Conservation (phyloP, 75 land plant species). For the Pinus tabuliformis region DNA sequence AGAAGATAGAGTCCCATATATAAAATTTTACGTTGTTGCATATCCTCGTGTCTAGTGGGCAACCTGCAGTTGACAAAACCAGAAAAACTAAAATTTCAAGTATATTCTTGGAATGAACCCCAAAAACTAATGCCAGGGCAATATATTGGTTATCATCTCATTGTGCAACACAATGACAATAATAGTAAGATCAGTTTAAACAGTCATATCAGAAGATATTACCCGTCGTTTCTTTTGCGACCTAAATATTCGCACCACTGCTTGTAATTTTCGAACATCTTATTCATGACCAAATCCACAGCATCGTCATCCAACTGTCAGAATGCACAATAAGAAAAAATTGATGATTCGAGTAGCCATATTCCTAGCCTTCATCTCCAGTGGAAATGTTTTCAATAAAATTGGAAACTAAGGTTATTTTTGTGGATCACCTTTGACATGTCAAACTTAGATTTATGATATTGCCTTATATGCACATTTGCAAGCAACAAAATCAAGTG, state of each 20-base stretch:
- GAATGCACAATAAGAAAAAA: neutral
- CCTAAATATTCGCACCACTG: constrained; percentile 87
- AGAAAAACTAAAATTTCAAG: neutral
- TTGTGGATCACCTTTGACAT: constrained; percentile 27
- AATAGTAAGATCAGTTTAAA: constrained; percentile 14
- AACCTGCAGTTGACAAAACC: constrained; percentile 29
- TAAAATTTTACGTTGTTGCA: constrained; percentile 68
- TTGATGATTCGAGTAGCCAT: neutral
- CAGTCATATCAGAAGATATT: constrained; percentile 29
- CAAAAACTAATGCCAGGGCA: neutral
- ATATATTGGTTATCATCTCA: neutral
- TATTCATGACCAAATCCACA: constrained; percentile 63
- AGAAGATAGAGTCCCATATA: constrained; percentile 82
- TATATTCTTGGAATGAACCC: neutral
- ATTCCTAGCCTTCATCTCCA: neutral
- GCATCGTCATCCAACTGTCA: constrained; percentile 67
- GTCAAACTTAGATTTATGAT: constrained; percentile 22
- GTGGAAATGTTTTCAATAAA: neutral
- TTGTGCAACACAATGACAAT: neutral
- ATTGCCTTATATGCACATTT: constrained; percentile 61
- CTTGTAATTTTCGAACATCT: constrained; percentile 76
- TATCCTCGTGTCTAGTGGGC: constrained; percentile 60
- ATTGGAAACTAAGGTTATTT: no score
- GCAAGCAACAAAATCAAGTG: constrained; percentile 90
- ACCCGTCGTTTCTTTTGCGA: constrained; percentile 57